These are phyloP conservation scores for Ambrosia trifida DNA, from an alignment of 129 eudicot genomes.

Conservation along the genomic window DNA sequence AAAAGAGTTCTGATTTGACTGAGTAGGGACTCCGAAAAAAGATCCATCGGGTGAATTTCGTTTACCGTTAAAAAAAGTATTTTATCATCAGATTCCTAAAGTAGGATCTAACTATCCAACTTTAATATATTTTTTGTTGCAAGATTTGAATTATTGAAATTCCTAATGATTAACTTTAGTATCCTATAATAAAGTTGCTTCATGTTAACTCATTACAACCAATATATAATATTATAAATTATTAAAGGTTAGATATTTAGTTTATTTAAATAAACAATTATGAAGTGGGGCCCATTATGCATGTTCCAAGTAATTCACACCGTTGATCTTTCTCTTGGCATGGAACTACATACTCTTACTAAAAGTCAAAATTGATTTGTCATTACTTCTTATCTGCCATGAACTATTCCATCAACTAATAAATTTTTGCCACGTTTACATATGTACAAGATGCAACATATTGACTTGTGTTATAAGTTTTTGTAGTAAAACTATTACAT, in stretches of 20 bases:
- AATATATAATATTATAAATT: not conserved
- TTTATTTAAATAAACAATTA: not conserved
- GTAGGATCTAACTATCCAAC: constrained; percentile 14
- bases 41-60: too few relatives aligned
- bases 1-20: too few relatives aligned
- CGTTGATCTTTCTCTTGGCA: constrained; percentile 4
- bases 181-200: constrained; percentile 19
- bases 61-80: too few relatives aligned
- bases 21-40: too few relatives aligned
- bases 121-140: constrained; percentile 9
- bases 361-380: constrained; percentile 12
- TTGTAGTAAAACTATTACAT: not conserved
- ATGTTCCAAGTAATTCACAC: not conserved
- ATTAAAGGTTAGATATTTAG: not conserved
- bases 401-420: constrained; percentile 17
- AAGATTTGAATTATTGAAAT: constrained; percentile 24
- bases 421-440: constrained; percentile 19
- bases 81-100: too few relatives aligned
- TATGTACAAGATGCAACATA: constrained; percentile 7
- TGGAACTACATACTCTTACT: constrained; percentile 19
- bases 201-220: constrained; percentile 13
- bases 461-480: not conserved
- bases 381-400: constrained; percentile 24
- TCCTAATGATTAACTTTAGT: constrained; percentile 33
- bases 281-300: constrained; percentile 9